Percentiles rank a stretch among this genome's conserved stretches.
Conservation (phyloP, 345 rosid genomes). For the Salix purpurea region DNA sequence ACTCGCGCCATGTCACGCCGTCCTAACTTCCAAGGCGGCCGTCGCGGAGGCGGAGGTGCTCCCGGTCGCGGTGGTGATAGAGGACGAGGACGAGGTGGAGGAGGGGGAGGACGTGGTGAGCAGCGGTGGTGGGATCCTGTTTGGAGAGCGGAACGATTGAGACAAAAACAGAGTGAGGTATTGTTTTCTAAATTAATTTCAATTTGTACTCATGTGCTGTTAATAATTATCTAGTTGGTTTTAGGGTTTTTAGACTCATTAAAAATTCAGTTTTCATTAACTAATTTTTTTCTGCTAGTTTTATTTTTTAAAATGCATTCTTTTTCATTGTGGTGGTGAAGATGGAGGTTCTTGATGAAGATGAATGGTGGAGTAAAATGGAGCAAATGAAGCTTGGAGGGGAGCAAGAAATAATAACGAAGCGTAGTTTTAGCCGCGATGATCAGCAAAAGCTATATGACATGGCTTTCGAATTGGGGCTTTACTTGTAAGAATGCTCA, state of each 20-base stretch:
- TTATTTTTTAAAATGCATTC: not conserved
- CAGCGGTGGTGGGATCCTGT: constrained; percentile 99
- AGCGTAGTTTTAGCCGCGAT: constrained; percentile 55
- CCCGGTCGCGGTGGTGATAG: constrained; percentile 28
- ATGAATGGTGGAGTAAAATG: constrained; percentile 85
- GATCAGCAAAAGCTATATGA: constrained; percentile 69
- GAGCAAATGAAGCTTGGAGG: constrained; percentile 57
- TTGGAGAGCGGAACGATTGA: constrained; percentile 93
- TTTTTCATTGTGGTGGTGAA: constrained; percentile 14
- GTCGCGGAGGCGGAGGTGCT: constrained; percentile 36
- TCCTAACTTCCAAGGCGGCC: constrained; percentile 37
- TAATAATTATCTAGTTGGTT: not conserved
- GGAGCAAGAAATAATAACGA: constrained; percentile 74
- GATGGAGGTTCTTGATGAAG: constrained; percentile 82
- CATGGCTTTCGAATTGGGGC: constrained; percentile 70
- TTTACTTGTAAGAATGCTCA: constrained; percentile 68
- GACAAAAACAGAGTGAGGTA: constrained; percentile 72
- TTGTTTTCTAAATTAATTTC: not conserved
- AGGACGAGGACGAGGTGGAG: constrained; percentile 23
- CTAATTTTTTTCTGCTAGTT: not conserved
- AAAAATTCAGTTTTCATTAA: not conserved
- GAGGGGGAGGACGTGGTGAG: constrained; percentile 71
- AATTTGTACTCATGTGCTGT: not conserved
- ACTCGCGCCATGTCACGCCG: constrained; percentile 21
- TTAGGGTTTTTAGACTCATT: not conserved